Evolutionary conservation across 1,284 basidiomycete genomes (phyloP), one percentile per base, ranked within the genome.

Genomic region (Leccinum solheimii): DNA sequence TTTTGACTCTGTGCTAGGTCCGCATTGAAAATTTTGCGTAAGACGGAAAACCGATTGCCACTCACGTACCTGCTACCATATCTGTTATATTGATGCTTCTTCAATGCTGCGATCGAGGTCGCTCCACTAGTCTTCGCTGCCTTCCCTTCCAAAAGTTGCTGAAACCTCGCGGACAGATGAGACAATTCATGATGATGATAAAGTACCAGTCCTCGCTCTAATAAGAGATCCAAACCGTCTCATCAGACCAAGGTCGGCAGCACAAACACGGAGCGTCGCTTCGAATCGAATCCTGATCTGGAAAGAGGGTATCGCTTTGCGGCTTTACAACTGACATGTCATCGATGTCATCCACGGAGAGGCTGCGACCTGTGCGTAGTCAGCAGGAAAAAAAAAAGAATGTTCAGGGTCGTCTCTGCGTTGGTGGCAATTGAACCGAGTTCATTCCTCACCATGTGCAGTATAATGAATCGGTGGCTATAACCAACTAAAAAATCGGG

Each of bases 1-100:
- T 49, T 54, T 63, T 57, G 38, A 19, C 30, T 26, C 43, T 48
- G 16, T 23, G 43, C 11, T 30, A 38, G 48, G 40, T 14, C 50
- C 57, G 34, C 36, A 40, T 34, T 69, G 52, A 50, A 56, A 55
- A 34, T 50, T 34, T 38, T 45, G 34, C 23, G 23, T 19, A 14
- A 58, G 64, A 61, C 40, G 50, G 71, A 60, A 62, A 62, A 34
- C 50, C 38, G 14, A 55, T 61, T 60, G 5, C 66, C 56, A 27
- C 14, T 60, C 52, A 56, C 59, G 48, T 57, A 53, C 30, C 7
- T 34, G 23, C 56, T 62, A 43, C 62, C 56, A 67, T 59, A 62
- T 60, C 40, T 23, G 34, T 57, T 38, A 51, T 38, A 26, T 34
- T 10, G 34, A 14, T 3, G 49, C 60, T 65, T 70, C 62, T 21